Evolutionary conservation across 1,284 basidiomycete genomes (phyloP).

Genomic region (Mrakiaceae sp.): DNA sequence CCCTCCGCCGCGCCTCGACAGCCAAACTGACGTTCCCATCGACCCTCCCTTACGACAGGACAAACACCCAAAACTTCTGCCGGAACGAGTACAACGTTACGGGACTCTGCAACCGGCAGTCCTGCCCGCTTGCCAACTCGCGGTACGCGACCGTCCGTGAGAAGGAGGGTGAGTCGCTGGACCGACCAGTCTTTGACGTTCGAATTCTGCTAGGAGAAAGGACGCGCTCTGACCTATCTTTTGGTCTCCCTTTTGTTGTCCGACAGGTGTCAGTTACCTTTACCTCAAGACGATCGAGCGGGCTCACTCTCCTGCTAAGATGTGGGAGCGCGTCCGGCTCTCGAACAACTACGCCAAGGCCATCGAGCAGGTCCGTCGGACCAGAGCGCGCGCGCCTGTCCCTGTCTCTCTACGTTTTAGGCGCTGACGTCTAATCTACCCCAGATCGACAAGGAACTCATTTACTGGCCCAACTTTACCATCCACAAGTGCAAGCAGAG

Average conservation of each 20-base stretch:
- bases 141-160: slow-evolving; percentile 95
- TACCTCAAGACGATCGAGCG: slow-evolving; percentile 97
- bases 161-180: slow-evolving; percentile 58
- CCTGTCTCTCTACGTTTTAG: neutral
- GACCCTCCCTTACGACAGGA: slow-evolving; percentile 41
- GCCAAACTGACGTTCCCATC: neutral
- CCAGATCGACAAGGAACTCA: slow-evolving; percentile 85
- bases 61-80: slow-evolving; percentile 92
- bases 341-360: slow-evolving; percentile 92
- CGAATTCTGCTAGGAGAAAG: neutral
- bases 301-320: slow-evolving; percentile 84
- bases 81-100: slow-evolving; percentile 98
- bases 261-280: slow-evolving; percentile 74
- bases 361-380: slow-evolving; percentile 65
- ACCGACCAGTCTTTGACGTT: neutral
- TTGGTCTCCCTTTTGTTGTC: neutral
- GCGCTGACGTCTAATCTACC: neutral
- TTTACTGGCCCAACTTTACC: slow-evolving; percentile 96
- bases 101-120: slow-evolving; percentile 91
- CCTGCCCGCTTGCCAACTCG: slow-evolving; percentile 94
- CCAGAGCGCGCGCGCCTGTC: neutral
- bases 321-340: slow-evolving; percentile 94
- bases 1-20: neutral
- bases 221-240: neutral
- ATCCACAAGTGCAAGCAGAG: slow-evolving; percentile 99